These are phyloP conservation scores for Cryphonectria nitschkei DNA, from an alignment of 2,329 filamentous ascomycete genomes.

Conservation along the genomic window DNA sequence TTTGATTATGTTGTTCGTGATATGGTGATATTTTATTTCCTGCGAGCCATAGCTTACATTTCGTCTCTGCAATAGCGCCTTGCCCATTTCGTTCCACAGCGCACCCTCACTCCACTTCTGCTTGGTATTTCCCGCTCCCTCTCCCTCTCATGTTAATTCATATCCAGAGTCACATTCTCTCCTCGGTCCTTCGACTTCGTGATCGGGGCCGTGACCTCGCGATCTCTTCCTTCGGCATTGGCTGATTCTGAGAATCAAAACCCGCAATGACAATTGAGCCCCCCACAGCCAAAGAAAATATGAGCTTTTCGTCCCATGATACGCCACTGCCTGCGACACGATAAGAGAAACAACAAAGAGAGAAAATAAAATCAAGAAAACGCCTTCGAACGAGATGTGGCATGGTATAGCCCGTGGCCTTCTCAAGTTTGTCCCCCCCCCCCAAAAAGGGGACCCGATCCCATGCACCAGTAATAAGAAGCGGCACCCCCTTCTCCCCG, in stretches of 20 bases:
- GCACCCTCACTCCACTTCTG: neutral
- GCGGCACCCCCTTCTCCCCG: conserved; percentile 26
- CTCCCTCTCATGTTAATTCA: conserved; percentile 21
- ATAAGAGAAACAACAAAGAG: neutral
- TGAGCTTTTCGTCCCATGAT: conserved; percentile 16
- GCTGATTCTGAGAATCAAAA: conserved; percentile 20
- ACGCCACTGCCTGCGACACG: conserved; percentile 11
- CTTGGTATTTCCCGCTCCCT: conserved; percentile 18
- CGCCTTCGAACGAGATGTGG: conserved; percentile 15
- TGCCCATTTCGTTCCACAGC: neutral
- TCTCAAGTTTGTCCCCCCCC: conserved; percentile 10
- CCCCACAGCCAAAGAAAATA: neutral
- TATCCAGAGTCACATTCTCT: conserved; percentile 22
- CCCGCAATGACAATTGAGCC: conserved; percentile 14
- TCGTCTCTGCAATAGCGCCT: neutral
- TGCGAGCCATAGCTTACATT: conserved; percentile 22
- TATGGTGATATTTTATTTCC: conserved; percentile 15
- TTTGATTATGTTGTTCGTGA: conserved; percentile 27
- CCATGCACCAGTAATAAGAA: conserved; percentile 26
- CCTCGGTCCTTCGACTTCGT: conserved; percentile 7
- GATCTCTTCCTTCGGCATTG: neutral
- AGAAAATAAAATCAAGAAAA: neutral
- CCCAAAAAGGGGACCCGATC: conserved; percentile 3
- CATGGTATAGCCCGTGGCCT: conserved; percentile 17
- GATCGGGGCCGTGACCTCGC: conserved; percentile 5